Evolutionary conservation across 805 yeast species (phyloP), one percentile per base, ranked within the genome.

Genomic region (Lachancea sp.): DNA sequence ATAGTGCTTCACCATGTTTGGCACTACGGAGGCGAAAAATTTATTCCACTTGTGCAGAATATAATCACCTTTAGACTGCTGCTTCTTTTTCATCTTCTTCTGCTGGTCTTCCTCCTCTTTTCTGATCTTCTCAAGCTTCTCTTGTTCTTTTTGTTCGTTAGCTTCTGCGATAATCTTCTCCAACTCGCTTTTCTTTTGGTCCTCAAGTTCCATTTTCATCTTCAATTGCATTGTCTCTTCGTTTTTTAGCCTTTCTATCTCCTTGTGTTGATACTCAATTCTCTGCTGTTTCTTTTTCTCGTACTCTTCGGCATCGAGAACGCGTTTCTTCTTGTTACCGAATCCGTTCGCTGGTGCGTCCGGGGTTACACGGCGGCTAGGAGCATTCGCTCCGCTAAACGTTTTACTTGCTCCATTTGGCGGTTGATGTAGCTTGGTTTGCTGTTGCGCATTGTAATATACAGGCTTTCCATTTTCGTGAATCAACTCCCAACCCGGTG

Each of bases 1-100:
- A 58, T 82, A 77, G 49, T 75, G 76, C 48, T 78, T 78, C 40
- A 89, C 69, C 54, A 83, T 61, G 52, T 88, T 87, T 8, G 97
- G 97, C 8, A 90, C 83, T 50, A 76, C 69, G 12, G 70, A 63
- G 1, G 96, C 97, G 56, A 90, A 77, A 35, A 58, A 59, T 21
- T 50, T 58, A 30, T 56, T 56, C 74, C 74, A 69, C 29, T 54
- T 51, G 41, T 51, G 56, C 36, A 56, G 62, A 31, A 55, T 26
- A 36, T 47, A 38, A 21, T 44, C 48, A 3, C 38, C 36, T 19
- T 44, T 48, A 8, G 45, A 32, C 15, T 43, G 40, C 20, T 36
- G 49, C 8, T 39, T 48, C 34, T 48, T 51, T 34, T 43, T 48
- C 39, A 39, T 42, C 34, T 48, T 23, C 40, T 47, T 39, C 36